Conservation (phyloP, 1,284 basidiomycete species). For the Tremellales sp. region DNA sequence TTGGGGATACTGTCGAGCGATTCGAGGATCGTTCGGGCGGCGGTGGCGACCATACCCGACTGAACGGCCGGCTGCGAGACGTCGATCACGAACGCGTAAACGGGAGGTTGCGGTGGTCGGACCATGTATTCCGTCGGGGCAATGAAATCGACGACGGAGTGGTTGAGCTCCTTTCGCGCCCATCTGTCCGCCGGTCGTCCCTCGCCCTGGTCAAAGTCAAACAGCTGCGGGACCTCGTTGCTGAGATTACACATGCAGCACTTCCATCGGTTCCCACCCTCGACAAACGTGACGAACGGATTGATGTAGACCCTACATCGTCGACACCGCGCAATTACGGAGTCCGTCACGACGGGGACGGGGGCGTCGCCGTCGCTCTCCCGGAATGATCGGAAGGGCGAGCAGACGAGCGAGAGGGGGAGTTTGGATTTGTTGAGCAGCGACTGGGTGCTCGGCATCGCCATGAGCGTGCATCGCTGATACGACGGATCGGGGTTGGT, state of each 20-base stretch:
- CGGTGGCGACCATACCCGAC: slow-evolving; percentile 96
- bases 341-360: slow-evolving; percentile 86
- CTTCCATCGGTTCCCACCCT: slow-evolving; percentile 97
- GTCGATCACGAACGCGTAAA: slow-evolving; percentile 96
- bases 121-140: slow-evolving; percentile 99
- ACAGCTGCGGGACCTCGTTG: slow-evolving; percentile 97
- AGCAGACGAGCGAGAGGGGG: slow-evolving; percentile 84
- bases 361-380: slow-evolving; percentile 55
- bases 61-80: slow-evolving; percentile 89
- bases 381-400: slow-evolving; percentile 79
- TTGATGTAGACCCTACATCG: slow-evolving; percentile 98
- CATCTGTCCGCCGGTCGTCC: slow-evolving; percentile 96
- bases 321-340: slow-evolving; percentile 94
- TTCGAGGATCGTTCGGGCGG: slow-evolving; percentile 91
- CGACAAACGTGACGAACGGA: slow-evolving; percentile 97
- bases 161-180: slow-evolving; percentile 88
- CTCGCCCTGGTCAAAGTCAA: slow-evolving; percentile 93
- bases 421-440: slow-evolving; percentile 90
- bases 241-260: slow-evolving; percentile 99
- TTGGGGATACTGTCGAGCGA: slow-evolving; percentile 94
- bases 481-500: slow-evolving; percentile 88
- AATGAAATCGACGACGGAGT: slow-evolving; percentile 90
- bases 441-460: slow-evolving; percentile 88
- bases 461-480: slow-evolving; percentile 87
- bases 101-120: slow-evolving; percentile 92